Conservation (phyloP, 129 eudicot genomes). For the Logfia minima region DNA sequence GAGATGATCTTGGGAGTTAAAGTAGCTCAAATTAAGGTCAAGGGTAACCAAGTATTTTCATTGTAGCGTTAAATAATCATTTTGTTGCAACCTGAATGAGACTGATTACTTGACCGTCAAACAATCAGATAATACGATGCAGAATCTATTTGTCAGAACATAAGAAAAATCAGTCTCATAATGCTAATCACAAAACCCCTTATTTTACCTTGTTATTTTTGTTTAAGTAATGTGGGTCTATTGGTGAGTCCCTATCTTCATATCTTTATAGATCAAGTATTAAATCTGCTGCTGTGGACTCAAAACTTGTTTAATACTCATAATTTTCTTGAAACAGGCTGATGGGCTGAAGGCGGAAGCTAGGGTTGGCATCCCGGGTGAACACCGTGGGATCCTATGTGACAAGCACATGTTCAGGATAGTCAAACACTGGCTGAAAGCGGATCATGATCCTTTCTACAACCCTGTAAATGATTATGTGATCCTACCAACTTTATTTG, state of each 20-base stretch:
- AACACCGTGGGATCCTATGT: conserved; percentile 85
- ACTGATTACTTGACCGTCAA: too few species aligned
- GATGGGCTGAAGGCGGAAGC: conserved; percentile 94
- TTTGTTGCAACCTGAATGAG: too few species aligned
- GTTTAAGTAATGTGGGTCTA: not conserved
- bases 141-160: too few species aligned
- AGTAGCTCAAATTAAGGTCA: too few species aligned
- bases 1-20: too few species aligned
- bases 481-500: conserved; percentile 76
- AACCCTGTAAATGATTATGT: conserved; percentile 88
- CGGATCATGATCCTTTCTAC: conserved; percentile 93
- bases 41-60: too few species aligned
- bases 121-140: too few species aligned
- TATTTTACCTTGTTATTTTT: not conserved
- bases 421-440: conserved; percentile 85
- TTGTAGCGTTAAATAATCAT: too few species aligned
- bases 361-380: conserved; percentile 95
- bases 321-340: conserved; percentile 52
- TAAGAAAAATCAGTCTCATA: too few species aligned
- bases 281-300: not conserved
- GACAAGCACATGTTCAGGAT: conserved; percentile 79
- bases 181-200: too few species aligned
- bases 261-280: too few species aligned
- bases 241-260: not conserved
- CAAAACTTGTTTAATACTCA: not conserved